Conservation (phyloP, 768 basidiomycete genomes). For the Trametes cinnabarina region DNA sequence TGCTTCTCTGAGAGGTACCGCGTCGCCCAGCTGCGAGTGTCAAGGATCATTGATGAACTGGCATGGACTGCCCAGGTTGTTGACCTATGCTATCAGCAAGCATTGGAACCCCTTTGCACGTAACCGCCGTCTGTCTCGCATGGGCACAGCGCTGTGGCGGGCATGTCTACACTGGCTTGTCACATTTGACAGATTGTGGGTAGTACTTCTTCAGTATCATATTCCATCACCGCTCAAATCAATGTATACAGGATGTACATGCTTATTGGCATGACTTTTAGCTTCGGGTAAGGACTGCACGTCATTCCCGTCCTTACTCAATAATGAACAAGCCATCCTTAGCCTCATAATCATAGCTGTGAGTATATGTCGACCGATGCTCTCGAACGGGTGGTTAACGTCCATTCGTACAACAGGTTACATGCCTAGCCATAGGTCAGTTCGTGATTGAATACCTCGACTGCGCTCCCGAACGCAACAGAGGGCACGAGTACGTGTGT, state of each 20-base stretch:
- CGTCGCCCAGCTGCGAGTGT: too few species aligned
- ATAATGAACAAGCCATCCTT: not conserved
- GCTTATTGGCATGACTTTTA: conserved; percentile 71
- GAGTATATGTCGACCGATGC: conserved; percentile 19
- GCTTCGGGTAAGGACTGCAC: conserved; percentile 52
- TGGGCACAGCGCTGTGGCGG: conserved; percentile 51
- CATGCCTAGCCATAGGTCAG: conserved; percentile 56
- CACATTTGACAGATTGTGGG: conserved; percentile 64
- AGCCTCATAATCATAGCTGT: conserved; percentile 54
- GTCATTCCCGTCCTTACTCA: not conserved
- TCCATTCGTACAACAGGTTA: conserved; percentile 40
- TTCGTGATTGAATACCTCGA: conserved; percentile 50
- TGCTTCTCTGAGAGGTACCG: conserved; percentile 60
- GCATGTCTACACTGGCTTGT: conserved; percentile 53
- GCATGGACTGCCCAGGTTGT: conserved; percentile 35
- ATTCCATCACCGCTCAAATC: not conserved
- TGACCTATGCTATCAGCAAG: conserved; percentile 49
- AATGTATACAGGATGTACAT: conserved; percentile 54
- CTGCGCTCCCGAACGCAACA: conserved; percentile 4
- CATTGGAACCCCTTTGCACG: conserved; percentile 42
- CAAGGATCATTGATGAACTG: not conserved
- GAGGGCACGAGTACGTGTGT: conserved; percentile 12
- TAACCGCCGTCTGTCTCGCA: conserved; percentile 39
- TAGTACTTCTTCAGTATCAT: not conserved
- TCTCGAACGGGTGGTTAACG: not conserved